Evolutionary conservation across 1,284 basidiomycete species (phyloP), one percentile per base, ranked within the genome.

Genomic region (Irpex sp.): DNA sequence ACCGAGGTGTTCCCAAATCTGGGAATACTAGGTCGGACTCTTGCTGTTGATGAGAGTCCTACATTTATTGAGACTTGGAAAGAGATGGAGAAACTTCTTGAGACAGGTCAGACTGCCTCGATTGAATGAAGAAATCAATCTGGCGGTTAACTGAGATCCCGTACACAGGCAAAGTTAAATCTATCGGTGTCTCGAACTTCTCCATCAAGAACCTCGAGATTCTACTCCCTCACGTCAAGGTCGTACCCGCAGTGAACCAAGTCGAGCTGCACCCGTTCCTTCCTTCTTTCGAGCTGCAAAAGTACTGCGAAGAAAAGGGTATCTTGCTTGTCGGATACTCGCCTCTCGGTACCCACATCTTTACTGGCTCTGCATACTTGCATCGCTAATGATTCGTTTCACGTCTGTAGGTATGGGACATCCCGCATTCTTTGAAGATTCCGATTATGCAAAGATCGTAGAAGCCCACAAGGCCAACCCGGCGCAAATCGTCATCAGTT

Each of bases 101-200:
- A 72, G 6, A 73, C 74, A 28, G 81, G 80, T 72, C 5, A 28
- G 28, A 28, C 28, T 28, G 4, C 28, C 28, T 28, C 4, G 28
- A 3, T 5, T 28, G 28, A 28, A 28, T 28, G 28, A 28, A 5
- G 28, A 28, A 28, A 28, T 28, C 28, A 28, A 5, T 28, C 3
- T 28, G 2, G 3, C 28, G 6, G 28, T 3, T 28, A 28, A 28
- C 28, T 28, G 28, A 28, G 4, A 28, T 5, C 5, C 4, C 37
- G 21, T 21, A 18, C 19, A 42, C 45, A 68, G 68, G 68, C 12
- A 71, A 85, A 72, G 80, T 83, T 58, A 82, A 81, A 67, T 72
- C 81, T 28, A 87, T 90, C 64, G 87, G 87, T 23, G 80, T 90
- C 28, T 87, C 84, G 55, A 90, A 90, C 75, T 88, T 88, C 71